Conservation (phyloP, 2,329 filamentous ascomycete species). For the Colletotrichum aenigma region DNA sequence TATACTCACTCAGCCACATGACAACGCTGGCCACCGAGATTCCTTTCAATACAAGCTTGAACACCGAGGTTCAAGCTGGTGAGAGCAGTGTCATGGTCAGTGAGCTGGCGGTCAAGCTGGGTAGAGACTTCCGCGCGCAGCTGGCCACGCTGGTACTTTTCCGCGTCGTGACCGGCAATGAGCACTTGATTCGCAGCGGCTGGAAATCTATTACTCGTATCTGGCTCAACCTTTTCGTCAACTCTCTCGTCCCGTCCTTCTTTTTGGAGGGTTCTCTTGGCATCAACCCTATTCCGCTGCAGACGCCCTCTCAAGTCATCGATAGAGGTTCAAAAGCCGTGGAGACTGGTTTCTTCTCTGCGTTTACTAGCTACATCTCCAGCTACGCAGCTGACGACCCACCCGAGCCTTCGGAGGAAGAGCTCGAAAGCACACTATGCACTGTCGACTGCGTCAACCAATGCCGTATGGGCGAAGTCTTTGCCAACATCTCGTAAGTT, state of each 20-base stretch:
- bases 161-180: conserved; percentile 85
- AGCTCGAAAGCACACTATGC: conserved; percentile 92
- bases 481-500: conserved; percentile 80
- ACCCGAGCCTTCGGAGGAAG: conserved; percentile 95
- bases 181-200: conserved; percentile 74
- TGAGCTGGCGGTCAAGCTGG: conserved; percentile 94
- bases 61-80: conserved; percentile 92
- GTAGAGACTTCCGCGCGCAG: conserved; percentile 90
- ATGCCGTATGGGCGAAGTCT: conserved; percentile 82
- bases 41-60: conserved; percentile 83
- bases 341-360: conserved; percentile 89
- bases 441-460: conserved; percentile 94
- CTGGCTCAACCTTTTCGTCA: conserved; percentile 94
- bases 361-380: conserved; percentile 96
- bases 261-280: conserved; percentile 70
- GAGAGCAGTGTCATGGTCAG: conserved; percentile 98
- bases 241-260: conserved; percentile 87
- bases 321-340: conserved; percentile 79
- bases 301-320: conserved; percentile 90
- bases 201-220: conserved; percentile 90
- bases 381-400: conserved; percentile 98
- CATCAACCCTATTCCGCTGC: conserved; percentile 83
- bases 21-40: conserved; percentile 81
- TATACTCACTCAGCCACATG: conserved; percentile 89
- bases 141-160: conserved; percentile 95